Percentiles rank a stretch among this genome's conserved stretches.
These are phyloP conservation scores for Clarireedia hainanense DNA, from an alignment of 2,329 filamentous ascomycete genomes.

Conservation along the genomic window DNA sequence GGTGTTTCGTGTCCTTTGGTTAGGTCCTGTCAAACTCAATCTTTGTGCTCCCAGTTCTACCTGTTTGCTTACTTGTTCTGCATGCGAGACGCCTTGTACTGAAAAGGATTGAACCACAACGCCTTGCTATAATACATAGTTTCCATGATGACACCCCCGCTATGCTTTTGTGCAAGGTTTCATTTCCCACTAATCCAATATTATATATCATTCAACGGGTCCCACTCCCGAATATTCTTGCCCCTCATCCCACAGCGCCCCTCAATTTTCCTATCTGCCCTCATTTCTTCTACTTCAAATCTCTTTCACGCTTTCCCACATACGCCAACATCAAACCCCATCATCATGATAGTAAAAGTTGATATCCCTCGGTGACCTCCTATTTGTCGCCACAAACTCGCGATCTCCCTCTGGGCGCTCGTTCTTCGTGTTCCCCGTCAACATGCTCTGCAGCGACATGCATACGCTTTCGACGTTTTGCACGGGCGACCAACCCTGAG, in stretches of 20 bases:
- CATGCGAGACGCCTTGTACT: too few relatives aligned
- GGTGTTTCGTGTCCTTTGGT: too few relatives aligned
- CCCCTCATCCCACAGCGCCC: background rate
- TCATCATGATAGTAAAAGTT: slow-evolving; percentile 93
- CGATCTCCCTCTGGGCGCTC: slow-evolving; percentile 86
- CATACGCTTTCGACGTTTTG: slow-evolving; percentile 96
- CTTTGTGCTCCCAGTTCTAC: background rate
- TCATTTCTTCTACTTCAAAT: background rate
- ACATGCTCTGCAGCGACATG: slow-evolving; percentile 96
- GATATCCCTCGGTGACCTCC: slow-evolving; percentile 75
- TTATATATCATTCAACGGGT: background rate
- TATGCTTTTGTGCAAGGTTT: background rate
- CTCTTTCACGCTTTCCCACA: background rate
- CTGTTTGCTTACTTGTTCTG: background rate
- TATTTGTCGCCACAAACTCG: slow-evolving; percentile 78
- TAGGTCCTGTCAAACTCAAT: too few relatives aligned
- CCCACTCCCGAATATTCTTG: too few relatives aligned
- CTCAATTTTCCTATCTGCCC: background rate
- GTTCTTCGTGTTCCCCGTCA: slow-evolving; percentile 88
- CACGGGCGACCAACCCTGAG: slow-evolving; percentile 88
- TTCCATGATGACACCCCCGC: background rate
- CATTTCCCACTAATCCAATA: background rate
- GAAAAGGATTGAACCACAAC: background rate
- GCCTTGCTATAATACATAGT: slow-evolving; percentile 3
- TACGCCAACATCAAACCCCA: slow-evolving; percentile 39